Evolutionary conservation across 495 filamentous ascomycete genomes (phyloP).

Genomic region (Barbatosphaeria neglecta): DNA sequence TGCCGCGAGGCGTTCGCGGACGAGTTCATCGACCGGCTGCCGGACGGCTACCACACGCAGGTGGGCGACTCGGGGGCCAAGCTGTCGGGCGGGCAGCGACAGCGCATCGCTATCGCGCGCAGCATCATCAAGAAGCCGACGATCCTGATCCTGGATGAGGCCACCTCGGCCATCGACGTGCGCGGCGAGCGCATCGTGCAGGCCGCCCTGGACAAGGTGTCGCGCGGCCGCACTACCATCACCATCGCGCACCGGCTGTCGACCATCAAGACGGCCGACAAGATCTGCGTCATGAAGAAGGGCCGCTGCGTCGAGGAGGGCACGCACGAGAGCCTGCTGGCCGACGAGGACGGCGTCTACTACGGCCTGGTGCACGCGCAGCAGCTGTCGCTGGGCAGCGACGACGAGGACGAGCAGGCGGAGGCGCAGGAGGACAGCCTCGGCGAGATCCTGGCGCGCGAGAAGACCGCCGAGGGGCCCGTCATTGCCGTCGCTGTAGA

Average conservation of each 20-base stretch:
- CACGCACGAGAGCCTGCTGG: slow-evolving; percentile 54
- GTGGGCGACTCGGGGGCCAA: slow-evolving; percentile 40
- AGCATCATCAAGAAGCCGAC: slow-evolving; percentile 62
- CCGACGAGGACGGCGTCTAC: slow-evolving; percentile 39
- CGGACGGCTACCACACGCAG: slow-evolving; percentile 49
- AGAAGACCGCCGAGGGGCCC: slow-evolving; percentile 33
- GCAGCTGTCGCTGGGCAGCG: slow-evolving; percentile 28
- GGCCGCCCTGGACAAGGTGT: slow-evolving; percentile 53
- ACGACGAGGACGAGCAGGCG: slow-evolving; percentile 12
- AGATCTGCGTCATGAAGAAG: slow-evolving; percentile 56
- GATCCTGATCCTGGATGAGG: slow-evolving; percentile 73
- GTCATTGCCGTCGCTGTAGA: too few species aligned
- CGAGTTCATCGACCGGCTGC: slow-evolving; percentile 47
- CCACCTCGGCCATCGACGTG: slow-evolving; percentile 66
- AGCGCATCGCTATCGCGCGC: slow-evolving; percentile 62
- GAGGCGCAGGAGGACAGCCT: slow-evolving; percentile 29
- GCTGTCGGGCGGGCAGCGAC: slow-evolving; percentile 44
- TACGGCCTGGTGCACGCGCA: slow-evolving; percentile 41
- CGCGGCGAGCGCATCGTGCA: slow-evolving; percentile 59
- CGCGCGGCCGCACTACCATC: slow-evolving; percentile 61
- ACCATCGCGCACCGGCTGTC: slow-evolving; percentile 64
- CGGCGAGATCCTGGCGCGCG: slow-evolving; percentile 23
- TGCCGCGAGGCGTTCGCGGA: slow-evolving; percentile 47
- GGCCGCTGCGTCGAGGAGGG: slow-evolving; percentile 52
- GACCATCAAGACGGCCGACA: slow-evolving; percentile 60